These are phyloP conservation scores for Hirschioporus abietinus DNA, from an alignment of 768 basidiomycete species.

Conservation along the genomic window DNA sequence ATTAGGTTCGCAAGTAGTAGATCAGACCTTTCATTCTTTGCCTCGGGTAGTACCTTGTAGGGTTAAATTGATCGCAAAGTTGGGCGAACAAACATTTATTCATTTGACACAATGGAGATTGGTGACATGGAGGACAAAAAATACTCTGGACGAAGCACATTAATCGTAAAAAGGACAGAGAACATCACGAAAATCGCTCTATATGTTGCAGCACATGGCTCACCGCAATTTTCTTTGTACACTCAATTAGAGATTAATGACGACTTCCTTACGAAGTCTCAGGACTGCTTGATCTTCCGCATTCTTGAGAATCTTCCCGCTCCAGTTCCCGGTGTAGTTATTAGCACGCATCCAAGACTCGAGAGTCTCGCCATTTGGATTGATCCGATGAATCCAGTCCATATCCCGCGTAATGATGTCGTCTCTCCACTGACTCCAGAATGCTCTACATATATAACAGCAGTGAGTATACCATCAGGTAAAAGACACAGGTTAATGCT, in stretches of 20 bases:
- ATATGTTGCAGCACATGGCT: neutral
- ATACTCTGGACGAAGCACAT: no score
- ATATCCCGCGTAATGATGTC: slow-evolving; percentile 38
- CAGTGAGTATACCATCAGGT: neutral
- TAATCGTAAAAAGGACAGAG: no score
- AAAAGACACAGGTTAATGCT: neutral
- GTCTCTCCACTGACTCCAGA: slow-evolving; percentile 40
- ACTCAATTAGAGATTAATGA: neutral
- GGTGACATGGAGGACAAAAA: no score
- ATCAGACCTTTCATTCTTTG: no score
- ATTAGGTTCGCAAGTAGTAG: no score
- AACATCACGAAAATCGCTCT: neutral
- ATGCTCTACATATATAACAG: slow-evolving; percentile 16
- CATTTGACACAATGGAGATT: no score
- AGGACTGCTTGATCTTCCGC: slow-evolving; percentile 12
- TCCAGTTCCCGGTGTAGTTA: slow-evolving; percentile 22
- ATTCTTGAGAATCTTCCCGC: slow-evolving; percentile 19
- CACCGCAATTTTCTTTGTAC: no score
- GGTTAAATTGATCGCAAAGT: no score
- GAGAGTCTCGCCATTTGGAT: slow-evolving; percentile 31
- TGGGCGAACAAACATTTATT: no score
- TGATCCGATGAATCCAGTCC: slow-evolving; percentile 36
- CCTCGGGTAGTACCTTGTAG: no score
- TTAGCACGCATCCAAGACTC: slow-evolving; percentile 38
- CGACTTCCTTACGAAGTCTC: neutral